phyloP scores from a whole-genome alignment of 768 basidiomycete species.

The Naganishia kalamii region DNA sequence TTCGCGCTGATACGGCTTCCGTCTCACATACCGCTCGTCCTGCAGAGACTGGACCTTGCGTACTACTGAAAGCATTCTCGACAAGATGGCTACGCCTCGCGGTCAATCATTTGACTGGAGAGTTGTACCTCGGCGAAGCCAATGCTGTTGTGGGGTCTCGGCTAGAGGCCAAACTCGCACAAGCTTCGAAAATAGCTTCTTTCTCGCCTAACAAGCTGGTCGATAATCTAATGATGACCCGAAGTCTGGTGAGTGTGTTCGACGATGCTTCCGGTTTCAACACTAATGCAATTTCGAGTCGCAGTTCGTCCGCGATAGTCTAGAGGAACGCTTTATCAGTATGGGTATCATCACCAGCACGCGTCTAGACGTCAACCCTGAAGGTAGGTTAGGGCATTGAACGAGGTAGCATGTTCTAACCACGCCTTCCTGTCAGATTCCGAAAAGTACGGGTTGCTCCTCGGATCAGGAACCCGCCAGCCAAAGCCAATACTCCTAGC shows the following conservation, averaged over 20 bases:
- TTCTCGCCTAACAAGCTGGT: background rate
- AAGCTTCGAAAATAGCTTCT: background rate
- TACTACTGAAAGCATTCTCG: conserved; percentile 2
- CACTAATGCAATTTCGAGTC: background rate
- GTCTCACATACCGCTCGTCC: background rate
- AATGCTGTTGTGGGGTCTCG: conserved; percentile 1
- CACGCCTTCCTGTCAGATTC: background rate
- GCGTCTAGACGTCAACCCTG: background rate
- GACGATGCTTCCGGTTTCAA: background rate
- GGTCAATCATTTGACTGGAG: conserved; percentile 1
- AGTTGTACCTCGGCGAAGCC: background rate
- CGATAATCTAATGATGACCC: background rate
- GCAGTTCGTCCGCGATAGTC: conserved; percentile 8
- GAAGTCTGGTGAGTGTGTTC: background rate
- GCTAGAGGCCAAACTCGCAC: background rate
- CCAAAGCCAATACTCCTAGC: conserved; percentile 5
- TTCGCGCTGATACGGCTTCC: background rate
- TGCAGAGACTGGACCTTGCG: background rate
- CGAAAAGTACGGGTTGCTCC: conserved; percentile 4
- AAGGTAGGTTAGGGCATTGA: background rate
- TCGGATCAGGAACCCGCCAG: background rate
- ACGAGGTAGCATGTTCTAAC: background rate
- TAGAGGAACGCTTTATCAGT: conserved; percentile 13
- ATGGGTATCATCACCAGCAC: background rate
- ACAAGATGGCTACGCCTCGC: background rate